Evolutionary conservation across 2,329 filamentous ascomycete species (phyloP).

Genomic region (Pezicula radicicola): DNA sequence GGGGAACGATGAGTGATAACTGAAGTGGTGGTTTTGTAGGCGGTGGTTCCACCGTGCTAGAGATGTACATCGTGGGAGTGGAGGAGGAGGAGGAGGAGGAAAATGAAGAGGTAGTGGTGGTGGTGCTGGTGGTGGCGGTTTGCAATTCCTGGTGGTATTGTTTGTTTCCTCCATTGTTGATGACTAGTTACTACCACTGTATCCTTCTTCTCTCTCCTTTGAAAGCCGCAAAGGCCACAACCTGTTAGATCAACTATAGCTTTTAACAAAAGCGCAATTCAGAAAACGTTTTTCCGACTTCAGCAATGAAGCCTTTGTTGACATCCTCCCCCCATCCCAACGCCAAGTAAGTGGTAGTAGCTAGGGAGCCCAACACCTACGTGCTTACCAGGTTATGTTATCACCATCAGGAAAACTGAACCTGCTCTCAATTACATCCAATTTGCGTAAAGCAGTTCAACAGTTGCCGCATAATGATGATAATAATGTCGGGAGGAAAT

Average conservation of each 20-base stretch:
- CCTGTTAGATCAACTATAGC: background rate
- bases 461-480: too few species aligned
- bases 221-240: background rate
- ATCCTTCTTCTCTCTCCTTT: background rate
- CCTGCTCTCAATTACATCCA: background rate
- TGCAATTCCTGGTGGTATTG: too few species aligned
- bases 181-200: background rate
- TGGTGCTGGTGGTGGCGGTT: too few species aligned
- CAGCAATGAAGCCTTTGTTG: background rate
- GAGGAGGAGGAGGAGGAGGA: background rate
- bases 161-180: background rate
- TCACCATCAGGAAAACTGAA: background rate
- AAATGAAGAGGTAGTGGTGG: background rate
- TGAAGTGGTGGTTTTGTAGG: background rate
- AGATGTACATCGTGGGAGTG: background rate
- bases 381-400: background rate
- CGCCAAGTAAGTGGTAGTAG: background rate
- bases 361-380: background rate
- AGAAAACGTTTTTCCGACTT: background rate
- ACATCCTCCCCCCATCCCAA: background rate
- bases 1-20: background rate
- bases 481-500: background rate
- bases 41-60: background rate
- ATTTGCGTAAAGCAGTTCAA: background rate
- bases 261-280: background rate